Base-by-base conservation (phyloP, 495 filamentous ascomycete species). In the Venustampulla echinocandica region DNA sequence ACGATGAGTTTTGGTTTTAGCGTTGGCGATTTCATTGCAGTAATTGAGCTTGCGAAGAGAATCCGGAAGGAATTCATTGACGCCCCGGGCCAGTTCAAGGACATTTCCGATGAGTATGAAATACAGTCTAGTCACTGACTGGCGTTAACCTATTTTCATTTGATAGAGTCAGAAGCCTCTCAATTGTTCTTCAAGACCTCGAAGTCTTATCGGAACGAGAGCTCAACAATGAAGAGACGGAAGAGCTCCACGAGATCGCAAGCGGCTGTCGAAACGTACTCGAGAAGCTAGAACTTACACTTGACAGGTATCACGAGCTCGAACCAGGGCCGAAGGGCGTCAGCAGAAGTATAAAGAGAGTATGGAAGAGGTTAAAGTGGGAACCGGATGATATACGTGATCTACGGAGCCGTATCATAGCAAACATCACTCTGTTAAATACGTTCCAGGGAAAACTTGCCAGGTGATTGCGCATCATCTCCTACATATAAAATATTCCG, bases 1-100 rank as follows among this genome's bases (percentile, higher is more conserved):
- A 57, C 32, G 40, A 66, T 64, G 62, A 64, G 61, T 40, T 61
- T 64, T 46, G 62, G 60, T 18, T 64, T 59, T 34, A n/a, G n/a
- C n/a, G n/a, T n/a, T n/a, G n/a, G n/a, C n/a, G n/a, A n/a, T n/a
- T n/a, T n/a, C n/a, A n/a, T 63, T 43, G 40, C 60, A 1, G 25
- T 52, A 34, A 42, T 59, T 18, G 15, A 61, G 27, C 55, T 64
- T 10, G 54, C 46, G 18, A 55, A 51, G 7, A 50, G 53, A 34
- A 21, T 66, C 32, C 53, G 56, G 18, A 58, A 49, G 34, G 46
- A 52, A 20, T 64, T 63, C 41, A 50, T 49, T 4, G 47, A 53
- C 19, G 58, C 58, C 13, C 63, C 62, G 24, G 23, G 22, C 7
- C 50, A 63, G 47, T 64, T 60, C 34, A 43, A 50, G 18, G 58